Base-by-base conservation (phyloP, 2,329 filamentous ascomycete species). In the Zymoseptoria ardabiliae region DNA sequence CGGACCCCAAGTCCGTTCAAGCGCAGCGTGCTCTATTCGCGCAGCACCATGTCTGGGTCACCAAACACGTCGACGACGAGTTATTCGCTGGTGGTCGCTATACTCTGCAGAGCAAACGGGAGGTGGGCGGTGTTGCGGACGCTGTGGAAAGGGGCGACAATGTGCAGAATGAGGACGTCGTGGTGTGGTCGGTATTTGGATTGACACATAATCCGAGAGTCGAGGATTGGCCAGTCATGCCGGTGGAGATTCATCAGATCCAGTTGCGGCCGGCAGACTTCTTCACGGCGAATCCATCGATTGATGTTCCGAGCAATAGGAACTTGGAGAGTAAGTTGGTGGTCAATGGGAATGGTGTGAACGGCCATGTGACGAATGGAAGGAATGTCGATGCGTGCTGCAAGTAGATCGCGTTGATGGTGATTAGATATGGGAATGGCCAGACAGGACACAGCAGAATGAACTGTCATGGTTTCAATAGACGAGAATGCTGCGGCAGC, bases 11-110 rank as follows among this genome's bases (percentile, higher is more conserved):
- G 4, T 78, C 74, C 8, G 74, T 79, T 45, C 77, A 81, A 49
- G 62, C 70, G 1, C 72, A 77, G 62, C 75, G 80, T 4, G 78
- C 80, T 0, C 70, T 74, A 1, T 82, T 83, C 65, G 76, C 78
- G 0, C 72, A 77, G 19, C 78, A 81, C 61, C 78, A 81, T 22
- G 74, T 83, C 28, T 83, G 80, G 79, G 79, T 82, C 0, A 82
- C 80, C 2, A 78, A 77, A 63, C 80, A 82, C 66, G 71, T 71
- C 9, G 81, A 83, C 50, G 73, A 78, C 60, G 80, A 83, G 67
- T 68, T 80, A 21, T 82, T 75, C 61, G 78, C 80, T 0, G 79
- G 73, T 0, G 79, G 80, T 1, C 65, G 73, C 22, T 81, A 76
- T 58, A 81, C 79, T 3, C 65, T 79, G 56, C 79, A 77, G 75